phyloP scores from a whole-genome alignment of 257 asterid genomes.

The Pogostemon cablin region DNA sequence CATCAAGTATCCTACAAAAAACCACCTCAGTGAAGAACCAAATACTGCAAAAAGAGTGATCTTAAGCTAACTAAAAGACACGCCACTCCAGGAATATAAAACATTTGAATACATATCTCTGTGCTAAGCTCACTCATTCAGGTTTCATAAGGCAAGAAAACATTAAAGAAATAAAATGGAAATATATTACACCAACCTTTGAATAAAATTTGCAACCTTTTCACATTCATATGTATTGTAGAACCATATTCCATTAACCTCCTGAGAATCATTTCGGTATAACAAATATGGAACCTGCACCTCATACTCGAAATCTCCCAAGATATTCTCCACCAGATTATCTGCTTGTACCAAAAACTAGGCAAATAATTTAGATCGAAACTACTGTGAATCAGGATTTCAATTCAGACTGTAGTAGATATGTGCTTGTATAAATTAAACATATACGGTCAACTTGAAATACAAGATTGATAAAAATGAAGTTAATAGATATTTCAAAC shows the following conservation, averaged over 20 bases:
- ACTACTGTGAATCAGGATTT: background rate
- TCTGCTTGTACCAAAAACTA: constrained; percentile 53
- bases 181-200: constrained; percentile 51
- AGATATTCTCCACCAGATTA: constrained; percentile 84
- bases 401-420: background rate
- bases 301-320: constrained; percentile 87
- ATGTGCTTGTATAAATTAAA: constrained; percentile 15
- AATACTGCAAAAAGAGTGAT: background rate
- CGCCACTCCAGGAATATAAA: background rate
- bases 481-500: constrained; percentile 18
- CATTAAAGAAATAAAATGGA: background rate
- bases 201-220: constrained; percentile 77
- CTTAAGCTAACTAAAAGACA: background rate
- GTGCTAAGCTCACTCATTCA: background rate
- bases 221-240: constrained; percentile 80
- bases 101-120: background rate
- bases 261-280: constrained; percentile 80
- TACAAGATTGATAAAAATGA: background rate
- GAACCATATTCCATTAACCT: constrained; percentile 97
- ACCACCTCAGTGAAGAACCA: constrained; percentile 12
- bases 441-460: constrained; percentile 10
- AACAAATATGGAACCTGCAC: constrained; percentile 83
- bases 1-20: constrained; percentile 73
- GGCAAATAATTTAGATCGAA: constrained; percentile 17
- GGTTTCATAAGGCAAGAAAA: background rate